A percentile compares a stretch with the other conserved stretches of the same genome.
Conservation (phyloP, 257 asterid species). For the Knoxia roxburghii region DNA sequence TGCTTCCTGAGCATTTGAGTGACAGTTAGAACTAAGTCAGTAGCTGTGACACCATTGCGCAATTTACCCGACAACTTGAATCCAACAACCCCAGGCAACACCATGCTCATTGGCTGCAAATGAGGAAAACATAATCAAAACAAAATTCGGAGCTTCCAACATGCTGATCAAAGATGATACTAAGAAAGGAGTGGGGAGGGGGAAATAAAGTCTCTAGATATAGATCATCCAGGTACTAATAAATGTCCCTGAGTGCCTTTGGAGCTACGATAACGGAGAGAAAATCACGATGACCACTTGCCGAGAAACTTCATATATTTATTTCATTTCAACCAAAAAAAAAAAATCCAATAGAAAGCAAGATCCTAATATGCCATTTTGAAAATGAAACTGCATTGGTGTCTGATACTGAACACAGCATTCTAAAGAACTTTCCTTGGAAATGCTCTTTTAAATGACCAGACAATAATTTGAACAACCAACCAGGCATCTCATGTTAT, state of each 20-base stretch:
- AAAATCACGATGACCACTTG: not conserved
- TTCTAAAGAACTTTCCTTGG: not conserved
- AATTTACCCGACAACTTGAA: slow-evolving; percentile 74
- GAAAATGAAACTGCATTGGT: not conserved
- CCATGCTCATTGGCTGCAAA: slow-evolving; percentile 93
- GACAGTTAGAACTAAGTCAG: slow-evolving; percentile 89
- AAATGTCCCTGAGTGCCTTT: not conserved
- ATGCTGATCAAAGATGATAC: not conserved
- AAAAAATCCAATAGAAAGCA: not conserved
- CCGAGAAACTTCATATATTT: not conserved
- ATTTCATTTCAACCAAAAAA: not conserved
- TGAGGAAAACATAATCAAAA: not conserved
- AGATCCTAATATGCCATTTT: not conserved
- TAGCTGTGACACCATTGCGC: slow-evolving; percentile 80
- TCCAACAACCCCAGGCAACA: slow-evolving; percentile 92
- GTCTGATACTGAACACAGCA: not conserved
- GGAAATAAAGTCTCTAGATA: not conserved
- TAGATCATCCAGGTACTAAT: not conserved
- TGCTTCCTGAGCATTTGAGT: slow-evolving; percentile 89
- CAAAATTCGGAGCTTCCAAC: not conserved
- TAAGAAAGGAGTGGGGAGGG: not conserved
- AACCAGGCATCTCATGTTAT: not conserved
- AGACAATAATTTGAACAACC: not conserved
- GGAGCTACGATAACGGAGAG: not conserved
- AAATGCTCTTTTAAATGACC: not conserved